phyloP scores from a whole-genome alignment of 2,329 filamentous ascomycete genomes.

The Cadophora luteo-olivacea region DNA sequence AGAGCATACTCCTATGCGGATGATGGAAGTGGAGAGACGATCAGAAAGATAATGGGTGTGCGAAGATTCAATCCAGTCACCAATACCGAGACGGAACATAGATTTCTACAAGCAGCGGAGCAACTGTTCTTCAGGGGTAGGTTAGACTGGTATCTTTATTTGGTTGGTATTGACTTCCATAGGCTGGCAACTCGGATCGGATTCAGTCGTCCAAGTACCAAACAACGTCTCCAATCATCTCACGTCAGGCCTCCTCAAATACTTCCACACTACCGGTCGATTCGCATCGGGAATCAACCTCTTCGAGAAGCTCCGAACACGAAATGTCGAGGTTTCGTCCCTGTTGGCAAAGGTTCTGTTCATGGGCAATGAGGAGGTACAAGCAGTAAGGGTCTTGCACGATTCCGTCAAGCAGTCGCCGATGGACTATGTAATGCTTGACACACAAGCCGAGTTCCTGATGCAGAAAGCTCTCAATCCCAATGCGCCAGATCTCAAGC shows the following conservation, averaged over 20 bases:
- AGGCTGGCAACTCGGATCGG: constrained; percentile 96
- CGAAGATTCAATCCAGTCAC: constrained; percentile 96
- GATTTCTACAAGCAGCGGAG: constrained; percentile 93
- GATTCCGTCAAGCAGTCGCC: constrained; percentile 88
- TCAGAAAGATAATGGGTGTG: constrained; percentile 97
- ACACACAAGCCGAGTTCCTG: constrained; percentile 92
- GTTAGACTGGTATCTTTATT: constrained; percentile 20
- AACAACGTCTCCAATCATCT: constrained; percentile 97
- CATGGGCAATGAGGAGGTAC: constrained; percentile 96
- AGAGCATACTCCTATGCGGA: constrained; percentile 97
- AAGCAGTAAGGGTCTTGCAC: constrained; percentile 86
- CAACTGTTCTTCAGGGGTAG: constrained; percentile 91
- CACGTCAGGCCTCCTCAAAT: constrained; percentile 90
- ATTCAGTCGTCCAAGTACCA: constrained; percentile 95
- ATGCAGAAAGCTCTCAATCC: constrained; percentile 77
- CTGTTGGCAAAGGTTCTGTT: constrained; percentile 89
- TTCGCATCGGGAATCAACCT: constrained; percentile 96
- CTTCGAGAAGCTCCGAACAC: constrained; percentile 91
- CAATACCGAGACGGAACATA: constrained; percentile 97
- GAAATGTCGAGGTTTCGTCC: constrained; percentile 93
- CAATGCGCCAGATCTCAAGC: constrained; percentile 59
- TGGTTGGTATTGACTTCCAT: constrained; percentile 31
- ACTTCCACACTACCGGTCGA: constrained; percentile 93
- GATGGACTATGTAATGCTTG: constrained; percentile 97
- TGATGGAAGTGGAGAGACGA: constrained; percentile 90